Evolutionary conservation across 2,329 filamentous ascomycete genomes (phyloP).

Genomic region (Claviceps maximensis): DNA sequence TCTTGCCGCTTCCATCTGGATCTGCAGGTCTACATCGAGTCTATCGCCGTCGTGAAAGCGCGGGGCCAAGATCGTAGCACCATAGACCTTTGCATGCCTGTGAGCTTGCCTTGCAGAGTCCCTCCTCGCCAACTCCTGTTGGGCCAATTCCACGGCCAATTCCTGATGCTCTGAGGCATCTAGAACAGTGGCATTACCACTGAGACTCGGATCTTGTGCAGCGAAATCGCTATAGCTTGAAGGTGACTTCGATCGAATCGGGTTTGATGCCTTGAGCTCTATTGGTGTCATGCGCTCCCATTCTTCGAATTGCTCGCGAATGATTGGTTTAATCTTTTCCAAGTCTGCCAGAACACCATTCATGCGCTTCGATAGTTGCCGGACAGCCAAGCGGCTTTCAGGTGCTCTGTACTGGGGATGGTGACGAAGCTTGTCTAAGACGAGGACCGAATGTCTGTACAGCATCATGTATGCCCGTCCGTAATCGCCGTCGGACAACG

Average conservation of each 20-base stretch:
- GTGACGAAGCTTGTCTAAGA: conserved; percentile 57
- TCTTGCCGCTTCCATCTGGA: conserved; percentile 40
- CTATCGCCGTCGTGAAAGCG: background rate
- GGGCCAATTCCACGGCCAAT: conserved; percentile 63
- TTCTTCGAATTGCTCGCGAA: conserved; percentile 56
- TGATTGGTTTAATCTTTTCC: conserved; percentile 66
- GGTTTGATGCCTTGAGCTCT: conserved; percentile 14
- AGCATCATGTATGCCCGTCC: conserved; percentile 82
- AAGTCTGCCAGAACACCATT: conserved; percentile 53
- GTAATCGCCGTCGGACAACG: conserved; percentile 73
- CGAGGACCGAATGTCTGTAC: conserved; percentile 78
- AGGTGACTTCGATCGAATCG: conserved; percentile 8
- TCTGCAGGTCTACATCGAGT: conserved; percentile 32
- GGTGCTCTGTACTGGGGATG: conserved; percentile 65
- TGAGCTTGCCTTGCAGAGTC: conserved; percentile 47
- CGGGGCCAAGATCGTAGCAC: conserved; percentile 3
- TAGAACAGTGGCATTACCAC: conserved; percentile 44
- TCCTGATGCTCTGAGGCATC: conserved; percentile 60
- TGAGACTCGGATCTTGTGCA: conserved; percentile 47
- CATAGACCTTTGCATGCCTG: conserved; percentile 29
- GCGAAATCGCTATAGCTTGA: conserved; percentile 34
- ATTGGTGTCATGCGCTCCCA: conserved; percentile 44
- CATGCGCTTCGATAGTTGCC: conserved; percentile 34
- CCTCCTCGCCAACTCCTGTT: conserved; percentile 55
- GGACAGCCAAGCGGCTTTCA: conserved; percentile 50